These are phyloP conservation scores for Coelastrella sp. DNA, from an alignment of 139 green algal species.

Conservation along the genomic window DNA sequence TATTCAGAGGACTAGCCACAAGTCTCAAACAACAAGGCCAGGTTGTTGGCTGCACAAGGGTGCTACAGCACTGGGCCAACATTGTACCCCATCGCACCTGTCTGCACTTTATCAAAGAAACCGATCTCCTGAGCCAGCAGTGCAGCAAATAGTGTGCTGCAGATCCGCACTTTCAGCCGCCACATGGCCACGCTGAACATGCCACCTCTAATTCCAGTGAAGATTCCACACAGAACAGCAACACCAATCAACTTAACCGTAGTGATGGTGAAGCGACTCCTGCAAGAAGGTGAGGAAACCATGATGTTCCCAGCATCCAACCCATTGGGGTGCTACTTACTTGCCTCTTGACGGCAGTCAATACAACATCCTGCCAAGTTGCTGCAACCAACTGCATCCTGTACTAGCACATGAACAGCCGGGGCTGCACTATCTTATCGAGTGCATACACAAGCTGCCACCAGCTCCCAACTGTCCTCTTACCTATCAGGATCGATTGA, in stretches of 20 bases:
- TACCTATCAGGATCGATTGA: conserved; percentile 77
- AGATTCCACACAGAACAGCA: conserved; percentile 69
- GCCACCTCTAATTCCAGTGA: conserved; percentile 77
- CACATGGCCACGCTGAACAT: conserved; percentile 77
- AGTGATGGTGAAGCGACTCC: conserved; percentile 62
- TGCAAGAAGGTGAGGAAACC: conserved; percentile 6
- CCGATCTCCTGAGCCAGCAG: conserved; percentile 84
- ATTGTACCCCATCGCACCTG: too few relatives aligned
- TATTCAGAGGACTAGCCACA: too few relatives aligned
- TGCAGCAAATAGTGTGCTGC: conserved; percentile 65
- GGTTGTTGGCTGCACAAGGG: too few relatives aligned
- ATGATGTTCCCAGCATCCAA: too few relatives aligned
- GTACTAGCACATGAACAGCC: too few relatives aligned
- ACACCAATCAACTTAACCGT: conserved; percentile 73
- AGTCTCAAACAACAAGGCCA: too few relatives aligned
- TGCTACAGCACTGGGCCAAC: neutral
- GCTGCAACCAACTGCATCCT: too few relatives aligned
- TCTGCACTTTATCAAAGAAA: conserved; percentile 84
- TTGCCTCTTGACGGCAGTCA: too few relatives aligned
- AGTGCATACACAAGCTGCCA: neutral
- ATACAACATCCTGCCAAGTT: too few relatives aligned
- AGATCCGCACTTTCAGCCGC: conserved; percentile 71
- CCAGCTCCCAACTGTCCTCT: neutral
- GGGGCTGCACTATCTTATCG: too few relatives aligned
- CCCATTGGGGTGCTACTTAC: too few relatives aligned